Conservation (phyloP, 441 rosid species). For the California macrophylla region DNA sequence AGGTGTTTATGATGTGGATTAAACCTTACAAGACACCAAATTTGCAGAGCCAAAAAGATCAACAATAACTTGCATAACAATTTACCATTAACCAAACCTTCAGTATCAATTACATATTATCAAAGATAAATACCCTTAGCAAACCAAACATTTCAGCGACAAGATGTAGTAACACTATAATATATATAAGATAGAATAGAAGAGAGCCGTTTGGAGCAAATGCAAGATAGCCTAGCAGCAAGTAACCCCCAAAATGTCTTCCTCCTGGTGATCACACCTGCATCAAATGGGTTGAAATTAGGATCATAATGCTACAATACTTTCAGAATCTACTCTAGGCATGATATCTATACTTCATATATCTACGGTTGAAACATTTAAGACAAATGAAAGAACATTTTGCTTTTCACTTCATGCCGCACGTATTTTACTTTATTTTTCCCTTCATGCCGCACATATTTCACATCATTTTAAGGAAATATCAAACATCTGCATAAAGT, state of each 20-base stretch:
- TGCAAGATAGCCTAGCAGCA: background rate
- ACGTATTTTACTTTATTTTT: no score
- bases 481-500: background rate
- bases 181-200: background rate
- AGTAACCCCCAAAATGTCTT: background rate
- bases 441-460: no score
- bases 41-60: background rate
- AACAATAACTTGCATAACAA: background rate
- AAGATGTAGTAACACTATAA: background rate
- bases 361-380: background rate
- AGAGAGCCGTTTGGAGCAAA: background rate
- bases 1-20: no score
- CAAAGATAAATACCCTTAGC: background rate
- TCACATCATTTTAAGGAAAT: no score
- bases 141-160: background rate
- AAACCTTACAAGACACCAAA: no score
- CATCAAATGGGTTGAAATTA: background rate
- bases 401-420: background rate
- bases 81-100: background rate
- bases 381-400: background rate
- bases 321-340: background rate
- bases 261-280: background rate
- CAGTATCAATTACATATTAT: background rate
- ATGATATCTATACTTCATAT: background rate
- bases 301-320: background rate